phyloP scores from a whole-genome alignment of 1,284 basidiomycete species.

The Fomitopsis pinicola region DNA sequence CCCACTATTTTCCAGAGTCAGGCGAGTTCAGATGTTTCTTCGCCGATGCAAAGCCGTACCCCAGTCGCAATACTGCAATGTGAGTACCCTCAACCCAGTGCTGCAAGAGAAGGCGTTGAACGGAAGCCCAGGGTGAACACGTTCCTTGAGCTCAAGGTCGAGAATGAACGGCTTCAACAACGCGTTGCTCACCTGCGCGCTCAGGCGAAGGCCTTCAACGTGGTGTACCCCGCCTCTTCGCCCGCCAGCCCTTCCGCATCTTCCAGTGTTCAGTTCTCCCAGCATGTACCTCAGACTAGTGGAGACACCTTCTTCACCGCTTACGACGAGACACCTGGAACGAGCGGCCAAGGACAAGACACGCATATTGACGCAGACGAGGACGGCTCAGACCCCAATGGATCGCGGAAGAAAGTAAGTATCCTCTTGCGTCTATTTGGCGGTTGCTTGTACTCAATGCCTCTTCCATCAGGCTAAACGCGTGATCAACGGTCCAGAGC shows the following conservation, averaged over 20 bases:
- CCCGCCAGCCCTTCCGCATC: not conserved
- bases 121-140: conserved; percentile 57
- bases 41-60: conserved; percentile 72
- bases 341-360: conserved; percentile 5
- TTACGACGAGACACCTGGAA: conserved; percentile 8
- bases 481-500: conserved; percentile 42
- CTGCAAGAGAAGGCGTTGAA: not conserved
- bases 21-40: conserved; percentile 55
- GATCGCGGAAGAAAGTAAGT: conserved; percentile 36
- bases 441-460: not conserved
- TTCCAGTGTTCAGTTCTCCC: not conserved
- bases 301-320: conserved; percentile 5
- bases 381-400: conserved; percentile 10
- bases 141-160: conserved; percentile 73
- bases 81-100: conserved; percentile 26
- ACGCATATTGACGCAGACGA: conserved; percentile 3
- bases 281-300: not conserved
- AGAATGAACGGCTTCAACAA: conserved; percentile 67
- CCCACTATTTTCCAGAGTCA: conserved; percentile 37
- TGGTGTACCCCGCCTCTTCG: conserved; percentile 8
- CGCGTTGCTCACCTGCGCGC: conserved; percentile 42
- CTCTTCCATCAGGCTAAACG: conserved; percentile 40
- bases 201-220: conserved; percentile 18
- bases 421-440: not conserved
- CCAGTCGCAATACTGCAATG: conserved; percentile 69